A percentile compares a stretch with the other conserved stretches of the same genome.
Conservation (phyloP, 768 basidiomycete genomes). For the Leucosporidium creatinivorum region DNA sequence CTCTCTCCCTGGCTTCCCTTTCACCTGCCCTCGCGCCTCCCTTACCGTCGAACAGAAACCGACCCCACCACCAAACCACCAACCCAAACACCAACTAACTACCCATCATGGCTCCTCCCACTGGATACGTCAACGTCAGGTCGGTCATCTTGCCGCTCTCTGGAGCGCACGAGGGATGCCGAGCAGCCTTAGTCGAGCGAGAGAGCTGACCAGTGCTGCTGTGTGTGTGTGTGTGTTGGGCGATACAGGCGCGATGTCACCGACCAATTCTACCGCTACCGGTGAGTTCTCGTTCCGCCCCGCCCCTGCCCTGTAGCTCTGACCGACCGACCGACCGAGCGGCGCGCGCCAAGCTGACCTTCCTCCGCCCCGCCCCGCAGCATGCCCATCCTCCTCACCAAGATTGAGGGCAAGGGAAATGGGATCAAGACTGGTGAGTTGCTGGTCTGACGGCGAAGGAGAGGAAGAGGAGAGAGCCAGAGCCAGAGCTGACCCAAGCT, state of each 20-base stretch:
- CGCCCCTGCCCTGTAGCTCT: too few species aligned
- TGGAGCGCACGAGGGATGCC: too few species aligned
- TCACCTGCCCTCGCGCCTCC: too few species aligned
- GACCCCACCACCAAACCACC: too few species aligned
- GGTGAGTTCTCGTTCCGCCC: constrained; percentile 45
- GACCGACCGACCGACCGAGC: too few species aligned
- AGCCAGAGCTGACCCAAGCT: neutral
- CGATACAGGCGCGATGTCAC: constrained; percentile 70
- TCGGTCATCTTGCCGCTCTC: too few species aligned
- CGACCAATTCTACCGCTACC: constrained; percentile 94
- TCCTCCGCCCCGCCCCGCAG: constrained; percentile 44
- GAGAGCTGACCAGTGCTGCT: too few species aligned
- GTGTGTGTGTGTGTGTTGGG: too few species aligned
- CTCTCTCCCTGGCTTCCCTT: too few species aligned
- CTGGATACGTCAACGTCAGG: constrained; percentile 61
- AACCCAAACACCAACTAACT: constrained; percentile 35
- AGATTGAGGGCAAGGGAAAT: constrained; percentile 98
- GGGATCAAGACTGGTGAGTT: constrained; percentile 76
- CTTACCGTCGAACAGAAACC: too few species aligned
- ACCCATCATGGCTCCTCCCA: constrained; percentile 69
- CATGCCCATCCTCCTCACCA: constrained; percentile 89
- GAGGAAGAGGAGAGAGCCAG: neutral
- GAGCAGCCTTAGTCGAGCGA: too few species aligned
- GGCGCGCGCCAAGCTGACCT: neutral
- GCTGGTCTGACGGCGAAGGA: neutral